These are phyloP conservation scores for Saccharum officinarum DNA, from an alignment of 176 grass and related monocot genomes.

Conservation along the genomic window DNA sequence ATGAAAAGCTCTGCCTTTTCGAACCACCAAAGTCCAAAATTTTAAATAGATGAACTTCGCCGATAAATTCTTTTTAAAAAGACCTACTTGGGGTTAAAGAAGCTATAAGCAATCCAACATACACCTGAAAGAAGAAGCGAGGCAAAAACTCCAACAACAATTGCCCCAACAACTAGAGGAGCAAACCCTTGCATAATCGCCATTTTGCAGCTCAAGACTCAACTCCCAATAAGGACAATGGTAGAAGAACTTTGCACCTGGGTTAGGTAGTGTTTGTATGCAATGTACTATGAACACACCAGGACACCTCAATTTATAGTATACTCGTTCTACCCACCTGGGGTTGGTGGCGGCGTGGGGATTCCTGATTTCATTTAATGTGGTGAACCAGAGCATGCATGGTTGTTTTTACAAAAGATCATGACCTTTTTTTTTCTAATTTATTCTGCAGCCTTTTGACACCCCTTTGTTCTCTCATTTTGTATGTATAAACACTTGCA, in stretches of 20 bases:
- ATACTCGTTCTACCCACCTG: background rate
- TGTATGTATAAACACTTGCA: background rate
- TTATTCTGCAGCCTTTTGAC: background rate
- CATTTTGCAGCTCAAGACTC: background rate
- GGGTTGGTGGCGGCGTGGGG: background rate
- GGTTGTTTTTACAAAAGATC: background rate
- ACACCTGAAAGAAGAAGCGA: constrained; percentile 31
- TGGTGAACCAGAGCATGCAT: background rate
- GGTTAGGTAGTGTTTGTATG: background rate
- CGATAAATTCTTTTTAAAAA: background rate
- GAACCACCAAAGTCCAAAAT: background rate
- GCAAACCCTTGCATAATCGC: background rate
- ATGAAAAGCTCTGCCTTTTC: background rate
- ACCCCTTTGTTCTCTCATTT: background rate
- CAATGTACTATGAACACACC: background rate
- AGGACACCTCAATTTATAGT: background rate
- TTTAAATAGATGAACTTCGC: background rate
- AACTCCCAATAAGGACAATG: too few species aligned
- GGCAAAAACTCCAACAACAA: constrained; percentile 29
- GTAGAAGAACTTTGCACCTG: background rate
- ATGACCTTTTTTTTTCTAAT: background rate
- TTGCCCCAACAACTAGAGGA: background rate
- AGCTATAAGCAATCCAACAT: background rate
- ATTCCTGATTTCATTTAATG: background rate
- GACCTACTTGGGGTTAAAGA: background rate